phyloP scores from a whole-genome alignment of 148 eudicot genomes.

The Arctostaphylos glauca region DNA sequence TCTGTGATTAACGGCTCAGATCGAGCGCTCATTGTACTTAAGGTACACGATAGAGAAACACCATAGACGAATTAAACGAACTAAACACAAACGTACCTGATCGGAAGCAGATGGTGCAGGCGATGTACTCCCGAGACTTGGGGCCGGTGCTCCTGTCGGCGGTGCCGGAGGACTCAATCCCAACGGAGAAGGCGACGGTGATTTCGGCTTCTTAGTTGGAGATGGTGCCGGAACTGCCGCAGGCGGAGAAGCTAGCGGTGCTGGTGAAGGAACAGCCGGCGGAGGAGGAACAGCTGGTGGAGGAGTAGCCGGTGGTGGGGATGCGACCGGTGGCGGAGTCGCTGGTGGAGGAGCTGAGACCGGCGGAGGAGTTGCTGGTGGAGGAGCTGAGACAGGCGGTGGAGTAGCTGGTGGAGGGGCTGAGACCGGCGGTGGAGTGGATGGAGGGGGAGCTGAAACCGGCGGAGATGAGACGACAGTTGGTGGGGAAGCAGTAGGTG shows the following conservation, averaged over 20 bases:
- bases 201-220: constrained; percentile 8
- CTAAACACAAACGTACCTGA: constrained; percentile 28
- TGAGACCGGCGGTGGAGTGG: constrained; percentile 5
- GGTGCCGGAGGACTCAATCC: constrained; percentile 30
- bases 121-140: constrained; percentile 13
- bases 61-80: neutral
- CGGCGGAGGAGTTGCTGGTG: constrained; percentile 5
- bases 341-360: neutral
- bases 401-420: constrained; percentile 16
- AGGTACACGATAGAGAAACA: neutral
- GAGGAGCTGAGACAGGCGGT: neutral
- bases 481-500: constrained; percentile 14
- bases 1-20: neutral
- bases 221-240: constrained; percentile 14
- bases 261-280: constrained; percentile 19
- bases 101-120: constrained; percentile 45
- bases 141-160: constrained; percentile 27
- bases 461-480: constrained; percentile 26
- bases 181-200: constrained; percentile 20
- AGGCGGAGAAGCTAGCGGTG: constrained; percentile 26
- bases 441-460: constrained; percentile 15
- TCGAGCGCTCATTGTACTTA: neutral
- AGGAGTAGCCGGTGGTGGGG: constrained; percentile 22
- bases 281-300: constrained; percentile 27
- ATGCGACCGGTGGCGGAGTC: constrained; percentile 20